Base-by-base conservation (phyloP, 2,329 filamentous ascomycete species). In the Nemania bipapillata region DNA sequence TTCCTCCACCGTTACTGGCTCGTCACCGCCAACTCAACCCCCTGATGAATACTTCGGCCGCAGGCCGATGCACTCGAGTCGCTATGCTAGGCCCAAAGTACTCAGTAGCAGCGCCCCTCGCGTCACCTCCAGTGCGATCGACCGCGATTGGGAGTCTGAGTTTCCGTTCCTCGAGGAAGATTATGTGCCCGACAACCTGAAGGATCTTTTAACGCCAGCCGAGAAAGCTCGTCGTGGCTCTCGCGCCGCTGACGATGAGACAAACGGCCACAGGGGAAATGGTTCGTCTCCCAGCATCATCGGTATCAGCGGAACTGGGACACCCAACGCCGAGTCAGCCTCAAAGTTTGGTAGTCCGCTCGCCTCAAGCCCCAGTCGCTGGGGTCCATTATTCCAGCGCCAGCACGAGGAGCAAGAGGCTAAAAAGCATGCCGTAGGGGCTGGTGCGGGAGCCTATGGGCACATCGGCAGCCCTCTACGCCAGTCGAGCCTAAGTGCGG, bases 81-180 rank as follows among this genome's bases (percentile, higher is more conserved):
- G 89, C 80, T 85, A 89, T 83, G 72, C 88, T 77, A 83, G 94
- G 88, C 81, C 93, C 83, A 84, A 90, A 80, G 74, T 88, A 84
- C 79, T 92, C 81, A 84, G 90, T 86, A 79, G 92, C 86, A 86
- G 91, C 86, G 76, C 89, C 84, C 89, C 89, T 70, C 89, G 83
- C 82, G 89, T 75, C 80, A 90, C 87, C 22, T 86, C 89, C 66
- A 88, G 83, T 82, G 89, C 74, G 80, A 90, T 87, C 28, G 88
- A 90, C 72, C 84, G 84, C 64, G 89, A 90, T 74, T 90, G 89
- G 89, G 87, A 89, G 56, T 79, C 84, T 64, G 85, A 87, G 64
- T 96, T 96, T 75, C 87, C 91, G 32, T 95, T 96, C 74, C 76
- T 84, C 74, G 93, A 97, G 79, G 94, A 97, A 76, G 94, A 97